These are phyloP conservation scores for Neonectria hederae DNA, from an alignment of 2,329 filamentous ascomycete species.

Conservation along the genomic window DNA sequence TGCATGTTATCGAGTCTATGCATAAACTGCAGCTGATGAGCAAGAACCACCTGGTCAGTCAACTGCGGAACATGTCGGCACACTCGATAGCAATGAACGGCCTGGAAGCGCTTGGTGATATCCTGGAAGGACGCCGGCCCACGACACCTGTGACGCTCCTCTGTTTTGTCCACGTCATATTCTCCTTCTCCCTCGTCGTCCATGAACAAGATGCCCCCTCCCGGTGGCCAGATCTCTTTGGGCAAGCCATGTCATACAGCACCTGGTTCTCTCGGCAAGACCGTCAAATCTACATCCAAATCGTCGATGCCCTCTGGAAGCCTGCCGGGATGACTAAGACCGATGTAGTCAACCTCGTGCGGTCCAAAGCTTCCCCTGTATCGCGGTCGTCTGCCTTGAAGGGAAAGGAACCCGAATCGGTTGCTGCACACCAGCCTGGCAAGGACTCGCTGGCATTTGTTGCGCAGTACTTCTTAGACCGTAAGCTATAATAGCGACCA, in stretches of 20 bases:
- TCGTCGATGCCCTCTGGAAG: slow-evolving; percentile 60
- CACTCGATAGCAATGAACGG: slow-evolving; percentile 53
- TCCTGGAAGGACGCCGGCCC: slow-evolving; percentile 51
- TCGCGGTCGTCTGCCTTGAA: slow-evolving; percentile 47
- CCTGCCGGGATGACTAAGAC: slow-evolving; percentile 48
- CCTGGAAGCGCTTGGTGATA: slow-evolving; percentile 51
- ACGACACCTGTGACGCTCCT: slow-evolving; percentile 55
- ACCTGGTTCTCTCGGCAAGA: slow-evolving; percentile 51
- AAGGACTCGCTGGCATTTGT: slow-evolving; percentile 53
- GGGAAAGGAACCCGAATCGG: slow-evolving; percentile 53
- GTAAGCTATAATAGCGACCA: slow-evolving; percentile 44
- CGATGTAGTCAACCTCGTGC: slow-evolving; percentile 44
- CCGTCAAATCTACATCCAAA: slow-evolving; percentile 52
- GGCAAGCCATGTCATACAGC: slow-evolving; percentile 58
- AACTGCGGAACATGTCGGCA: slow-evolving; percentile 52
- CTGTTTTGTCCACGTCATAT: slow-evolving; percentile 63
- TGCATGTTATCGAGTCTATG: slow-evolving; percentile 57
- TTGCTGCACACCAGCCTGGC: slow-evolving; percentile 41
- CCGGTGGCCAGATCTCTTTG: slow-evolving; percentile 54
- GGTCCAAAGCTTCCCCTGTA: slow-evolving; percentile 27
- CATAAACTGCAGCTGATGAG: slow-evolving; percentile 52
- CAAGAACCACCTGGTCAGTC: slow-evolving; percentile 54
- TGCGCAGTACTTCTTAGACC: slow-evolving; percentile 61
- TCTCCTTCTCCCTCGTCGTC: slow-evolving; percentile 59
- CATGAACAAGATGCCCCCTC: slow-evolving; percentile 52